Base-by-base conservation (phyloP, 495 filamentous ascomycete genomes). In the Annulohypoxylon moriforme region DNA sequence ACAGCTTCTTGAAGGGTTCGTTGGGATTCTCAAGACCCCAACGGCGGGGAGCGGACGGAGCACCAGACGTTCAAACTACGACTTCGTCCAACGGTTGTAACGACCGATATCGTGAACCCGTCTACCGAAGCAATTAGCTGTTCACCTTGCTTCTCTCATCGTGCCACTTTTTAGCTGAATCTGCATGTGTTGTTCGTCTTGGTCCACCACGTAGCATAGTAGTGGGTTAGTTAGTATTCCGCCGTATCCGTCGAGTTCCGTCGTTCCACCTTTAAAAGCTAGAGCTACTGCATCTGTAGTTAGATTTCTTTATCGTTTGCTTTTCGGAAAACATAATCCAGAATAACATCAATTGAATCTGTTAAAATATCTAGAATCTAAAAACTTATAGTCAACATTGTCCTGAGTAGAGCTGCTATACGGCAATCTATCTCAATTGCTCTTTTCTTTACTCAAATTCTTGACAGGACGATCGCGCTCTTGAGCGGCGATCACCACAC, bases 401-500 rank as follows among this genome's bases (percentile, higher is more conserved):
- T 33, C 16, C 9, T 14, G 22, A 47, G 50, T 56, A 27, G 36
- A 25, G 36, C 11, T 50, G 38, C 42, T 57, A 59, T 20, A 24
- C 13, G 46, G 64, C 47, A 40, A 47, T 68, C 40, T 34, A 13
- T 27, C 49, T 27, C 56, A 25, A 6, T 58, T 16, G n/a, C n/a
- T 27, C 60, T 38, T 34, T 42, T 60, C 36, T 68, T 50, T 44
- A 31, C 7, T 29, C 34, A 60, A 70, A 36, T 74, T 74, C 46
- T 64, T 77, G 52, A 74, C 77, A 38, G 74, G 70, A 79, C 75
- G 85, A 86, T 86, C 84, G 84, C 81, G 81, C 83, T 85, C 73
- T 65, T 75, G 76, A 71, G 82, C 82, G 80, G 86, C 85, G 87
- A 82, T 89, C 87, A 79, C 78, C 70, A 27, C 63, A 79, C 80